These are phyloP conservation scores for Aegle marmelos DNA, from an alignment of 345 rosid species.

Conservation along the genomic window DNA sequence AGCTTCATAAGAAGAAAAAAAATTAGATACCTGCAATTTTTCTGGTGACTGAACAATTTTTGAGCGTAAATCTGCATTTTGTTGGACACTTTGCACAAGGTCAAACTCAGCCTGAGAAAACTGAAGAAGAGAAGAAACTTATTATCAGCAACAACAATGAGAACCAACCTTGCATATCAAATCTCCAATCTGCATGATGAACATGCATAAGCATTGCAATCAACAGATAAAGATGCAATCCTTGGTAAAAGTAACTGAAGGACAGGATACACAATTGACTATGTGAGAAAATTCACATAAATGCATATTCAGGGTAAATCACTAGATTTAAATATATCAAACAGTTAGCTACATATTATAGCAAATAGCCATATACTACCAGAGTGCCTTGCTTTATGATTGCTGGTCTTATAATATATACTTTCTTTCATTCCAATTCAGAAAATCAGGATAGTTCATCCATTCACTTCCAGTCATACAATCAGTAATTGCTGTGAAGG, in stretches of 20 bases:
- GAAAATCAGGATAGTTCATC: neutral
- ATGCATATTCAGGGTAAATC: neutral
- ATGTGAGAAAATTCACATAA: neutral
- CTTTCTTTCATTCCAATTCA: neutral
- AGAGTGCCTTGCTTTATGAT: neutral
- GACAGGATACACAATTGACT: neutral
- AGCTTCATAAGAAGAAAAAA: neutral
- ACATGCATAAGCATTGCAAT: neutral
- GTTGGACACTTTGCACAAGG: slow-evolving; percentile 78
- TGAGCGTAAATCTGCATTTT: slow-evolving; percentile 72
- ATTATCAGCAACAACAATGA: slow-evolving; percentile 2
- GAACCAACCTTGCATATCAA: neutral
- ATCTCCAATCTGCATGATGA: neutral
- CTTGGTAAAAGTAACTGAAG: neutral
- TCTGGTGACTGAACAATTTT: slow-evolving; percentile 94
- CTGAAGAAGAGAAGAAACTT: slow-evolving; percentile 37
- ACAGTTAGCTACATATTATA: neutral
- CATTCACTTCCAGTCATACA: neutral
- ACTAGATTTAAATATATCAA: neutral
- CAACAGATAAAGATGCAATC: neutral
- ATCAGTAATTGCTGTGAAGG: neutral
- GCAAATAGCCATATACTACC: neutral
- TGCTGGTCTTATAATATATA: neutral
- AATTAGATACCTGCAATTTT: slow-evolving; percentile 66
- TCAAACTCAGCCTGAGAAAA: slow-evolving; percentile 75